These are phyloP conservation scores for Trichoderma pleuroti DNA, from an alignment of 2,329 filamentous ascomycete genomes.

Conservation along the genomic window DNA sequence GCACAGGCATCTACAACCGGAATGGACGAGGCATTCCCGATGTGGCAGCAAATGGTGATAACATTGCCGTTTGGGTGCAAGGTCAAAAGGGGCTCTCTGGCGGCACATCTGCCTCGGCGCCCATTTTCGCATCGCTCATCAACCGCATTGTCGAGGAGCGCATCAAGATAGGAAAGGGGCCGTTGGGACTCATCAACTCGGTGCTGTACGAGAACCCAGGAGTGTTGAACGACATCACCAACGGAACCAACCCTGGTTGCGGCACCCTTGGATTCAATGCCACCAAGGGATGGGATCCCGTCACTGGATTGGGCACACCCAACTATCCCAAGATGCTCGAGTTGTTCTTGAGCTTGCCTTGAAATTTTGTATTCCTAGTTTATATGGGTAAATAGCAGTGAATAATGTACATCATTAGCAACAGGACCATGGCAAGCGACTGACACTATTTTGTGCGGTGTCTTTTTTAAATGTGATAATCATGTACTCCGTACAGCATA, in stretches of 20 bases:
- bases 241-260: constrained; percentile 30
- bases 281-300: constrained; percentile 18
- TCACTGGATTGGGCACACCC: constrained; percentile 18
- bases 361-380: background rate
- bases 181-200: constrained; percentile 34
- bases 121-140: constrained; percentile 23
- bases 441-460: background rate
- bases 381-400: background rate
- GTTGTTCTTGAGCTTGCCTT: constrained; percentile 13
- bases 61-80: constrained; percentile 34
- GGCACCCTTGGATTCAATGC: constrained; percentile 31
- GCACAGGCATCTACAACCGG: constrained; percentile 36
- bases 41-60: constrained; percentile 13
- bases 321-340: constrained; percentile 18
- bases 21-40: constrained; percentile 40
- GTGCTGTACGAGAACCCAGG: background rate
- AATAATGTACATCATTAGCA: background rate
- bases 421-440: background rate
- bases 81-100: constrained; percentile 38
- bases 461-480: background rate
- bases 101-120: constrained; percentile 22
- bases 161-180: constrained; percentile 33
- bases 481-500: background rate
- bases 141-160: constrained; percentile 24
- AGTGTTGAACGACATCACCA: constrained; percentile 13